These are phyloP conservation scores for Cytospora piceicola DNA, from an alignment of 2,329 filamentous ascomycete genomes.

Conservation along the genomic window DNA sequence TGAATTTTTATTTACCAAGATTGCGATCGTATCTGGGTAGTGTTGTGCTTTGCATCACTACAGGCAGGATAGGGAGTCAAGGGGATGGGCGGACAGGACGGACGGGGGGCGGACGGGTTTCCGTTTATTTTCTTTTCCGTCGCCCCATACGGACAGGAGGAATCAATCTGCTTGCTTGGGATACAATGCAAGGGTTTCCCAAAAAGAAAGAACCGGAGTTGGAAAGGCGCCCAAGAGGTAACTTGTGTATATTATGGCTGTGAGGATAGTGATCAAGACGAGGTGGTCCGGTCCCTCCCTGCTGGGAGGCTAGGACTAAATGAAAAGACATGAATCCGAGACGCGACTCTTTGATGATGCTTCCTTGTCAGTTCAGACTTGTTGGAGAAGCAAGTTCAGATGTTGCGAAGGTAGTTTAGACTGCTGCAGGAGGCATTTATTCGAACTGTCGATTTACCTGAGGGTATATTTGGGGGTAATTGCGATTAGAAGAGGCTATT, in stretches of 20 bases:
- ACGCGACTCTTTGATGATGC: background rate
- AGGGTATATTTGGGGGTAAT: no score
- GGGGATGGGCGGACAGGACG: background rate
- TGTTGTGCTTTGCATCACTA: slow-evolving; percentile 12
- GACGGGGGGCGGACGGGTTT: background rate
- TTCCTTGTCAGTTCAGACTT: no score
- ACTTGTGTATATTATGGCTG: slow-evolving; percentile 27
- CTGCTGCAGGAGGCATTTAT: background rate
- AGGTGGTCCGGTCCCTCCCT: slow-evolving; percentile 7
- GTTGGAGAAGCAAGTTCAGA: background rate
- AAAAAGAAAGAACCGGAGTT: slow-evolving; percentile 16
- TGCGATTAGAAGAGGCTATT: background rate
- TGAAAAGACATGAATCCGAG: slow-evolving; percentile 24
- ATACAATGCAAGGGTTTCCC: slow-evolving; percentile 12
- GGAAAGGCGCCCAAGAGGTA: slow-evolving; percentile 18
- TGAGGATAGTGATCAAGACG: slow-evolving; percentile 19
- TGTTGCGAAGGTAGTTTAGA: background rate
- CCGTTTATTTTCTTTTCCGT: background rate
- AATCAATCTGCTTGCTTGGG: slow-evolving; percentile 20
- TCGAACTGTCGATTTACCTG: background rate
- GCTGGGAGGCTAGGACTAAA: slow-evolving; percentile 8
- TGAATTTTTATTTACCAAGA: slow-evolving; percentile 23
- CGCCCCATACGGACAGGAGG: background rate
- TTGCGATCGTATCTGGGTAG: slow-evolving; percentile 24
- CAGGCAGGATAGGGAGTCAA: slow-evolving; percentile 1